Evolutionary conservation across 2,329 filamentous ascomycete genomes (phyloP), one percentile per base, ranked within the genome.

Genomic region (Fusarium pseudocircinatum): DNA sequence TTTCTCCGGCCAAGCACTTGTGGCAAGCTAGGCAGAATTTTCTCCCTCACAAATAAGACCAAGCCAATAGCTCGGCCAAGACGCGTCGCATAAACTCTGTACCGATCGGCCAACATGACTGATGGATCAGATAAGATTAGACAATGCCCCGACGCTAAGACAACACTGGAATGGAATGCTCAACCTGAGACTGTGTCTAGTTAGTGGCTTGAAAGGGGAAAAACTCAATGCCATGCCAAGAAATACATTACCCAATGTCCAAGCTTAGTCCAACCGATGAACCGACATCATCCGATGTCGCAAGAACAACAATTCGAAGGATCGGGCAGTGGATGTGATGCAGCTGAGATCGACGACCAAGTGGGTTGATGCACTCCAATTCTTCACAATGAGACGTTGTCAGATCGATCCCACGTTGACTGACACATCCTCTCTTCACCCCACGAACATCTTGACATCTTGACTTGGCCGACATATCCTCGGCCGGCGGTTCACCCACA

Each of bases 121-220:
- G 61, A 67, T 60, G 42, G 62, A 61, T 67, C 34, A 60, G 64
- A 67, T 67, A 61, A 67, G 63, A 67, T 67, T 61, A 67, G 34
- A 42, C 28, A 44, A 60, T 11, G 26, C 12, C 30, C 37, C 28
- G 18, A 49, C 32, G 59, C 40, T 43, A 56, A 32, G 47, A 39
- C 37, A 28, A 2, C 14, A 32, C n/a, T 30, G 46, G 28, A 67
- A 67, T 61, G 62, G n/a, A n/a, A n/a, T n/a, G n/a, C 18, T n/a
- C 14, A 12, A 42, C 34, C 28, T 37, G 44, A 67, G 44, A 63
- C 37, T 2, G 18, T 37, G 32, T 62, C 50, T 22, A 32, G 30
- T 32, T 3, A 57, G 37, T 44, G 50, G 50, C 32, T 28, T 49
- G 56, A 36, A 28, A 28, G 26, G 26, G 26, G 26, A 47, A 46